Evolutionary conservation across 164 flowering plant species (phyloP).

Genomic region (Kingdonia uniflora): DNA sequence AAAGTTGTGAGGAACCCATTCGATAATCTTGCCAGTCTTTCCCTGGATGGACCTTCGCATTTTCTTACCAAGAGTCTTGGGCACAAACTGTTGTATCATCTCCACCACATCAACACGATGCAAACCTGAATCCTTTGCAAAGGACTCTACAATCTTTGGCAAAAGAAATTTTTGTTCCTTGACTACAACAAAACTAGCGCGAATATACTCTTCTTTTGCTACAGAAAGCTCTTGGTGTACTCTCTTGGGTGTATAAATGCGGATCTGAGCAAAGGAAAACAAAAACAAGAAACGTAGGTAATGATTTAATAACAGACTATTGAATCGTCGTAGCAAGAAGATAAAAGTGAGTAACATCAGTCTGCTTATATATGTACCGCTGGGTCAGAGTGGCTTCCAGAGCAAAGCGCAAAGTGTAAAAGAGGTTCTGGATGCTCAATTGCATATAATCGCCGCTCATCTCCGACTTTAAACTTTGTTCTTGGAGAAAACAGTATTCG

Average conservation of each 20-base stretch:
- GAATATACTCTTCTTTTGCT: slow-evolving; percentile 80
- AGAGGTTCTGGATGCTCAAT: slow-evolving; percentile 80
- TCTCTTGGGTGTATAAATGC: slow-evolving; percentile 70
- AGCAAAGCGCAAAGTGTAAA: slow-evolving; percentile 74
- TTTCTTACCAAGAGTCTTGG: slow-evolving; percentile 43
- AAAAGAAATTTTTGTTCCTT: slow-evolving; percentile 59
- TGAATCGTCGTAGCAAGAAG: neutral
- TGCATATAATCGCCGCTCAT: slow-evolving; percentile 55
- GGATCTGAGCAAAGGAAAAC: slow-evolving; percentile 42
- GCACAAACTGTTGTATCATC: slow-evolving; percentile 52
- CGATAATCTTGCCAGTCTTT: slow-evolving; percentile 59
- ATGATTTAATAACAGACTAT: neutral
- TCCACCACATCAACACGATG: slow-evolving; percentile 40
- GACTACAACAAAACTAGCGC: slow-evolving; percentile 57
- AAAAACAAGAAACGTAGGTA: neutral
- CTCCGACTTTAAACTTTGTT: slow-evolving; percentile 57
- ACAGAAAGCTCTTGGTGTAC: slow-evolving; percentile 66
- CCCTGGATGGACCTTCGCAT: slow-evolving; percentile 34
- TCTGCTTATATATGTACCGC: slow-evolving; percentile 40
- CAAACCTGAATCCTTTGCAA: slow-evolving; percentile 62
- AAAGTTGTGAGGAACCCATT: slow-evolving; percentile 76
- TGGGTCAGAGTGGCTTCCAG: slow-evolving; percentile 95
- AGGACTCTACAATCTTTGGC: slow-evolving; percentile 75
- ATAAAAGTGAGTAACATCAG: neutral
- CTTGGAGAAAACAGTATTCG: slow-evolving; percentile 51